Base-by-base conservation (phyloP, 805 yeast genomes). In the Hanseniaspora nectarophila region DNA sequence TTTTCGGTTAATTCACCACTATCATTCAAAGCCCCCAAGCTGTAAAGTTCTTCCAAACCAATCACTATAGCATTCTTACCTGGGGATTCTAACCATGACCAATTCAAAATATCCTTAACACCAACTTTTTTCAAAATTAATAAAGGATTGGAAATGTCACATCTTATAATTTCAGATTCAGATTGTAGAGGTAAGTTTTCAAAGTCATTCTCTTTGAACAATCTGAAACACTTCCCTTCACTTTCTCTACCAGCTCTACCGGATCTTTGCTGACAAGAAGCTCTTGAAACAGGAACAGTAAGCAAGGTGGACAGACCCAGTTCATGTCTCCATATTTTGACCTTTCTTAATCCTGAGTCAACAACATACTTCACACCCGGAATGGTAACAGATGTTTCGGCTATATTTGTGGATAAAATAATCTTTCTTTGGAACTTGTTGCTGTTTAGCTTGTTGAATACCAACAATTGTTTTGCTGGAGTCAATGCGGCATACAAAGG, bases 221-320 rank as follows among this genome's bases (percentile, higher is more conserved):
- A 68, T 54, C 97, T 70, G 67, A 73, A 92, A 42, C 92, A 85
- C 64, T 90, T 90, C 40, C 99, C 99, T 29, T 83, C 78, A 16
- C 80, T 75, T 68, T 92, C 97, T 78, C 99, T 86, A 56, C 99
- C 99, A n/a, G 99, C 97, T 73, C 99, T 85, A 65, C 99, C 99
- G 43, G 89, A 80, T 67, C 99, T 73, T 70, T 92, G 99, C 33
- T 85, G 77, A 0, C 97, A 98, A 37, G 95, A 84, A 0, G 97
- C 95, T 61, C 84, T 86, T 0, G 97, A 88, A 21, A 92, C 81
- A 1, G 98, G 92, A 0, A 92, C 87, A 0, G 96, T 89, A 48
- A 92, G 69, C 61, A 92, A 75, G 0, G 97, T 85, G n/a, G 95
- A 90, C 32, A 92, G 73, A 0, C 97, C 97, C 37, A 92, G 69